Conservation (phyloP, 108 stramenopile genomes). For the Ochromonas danica region DNA sequence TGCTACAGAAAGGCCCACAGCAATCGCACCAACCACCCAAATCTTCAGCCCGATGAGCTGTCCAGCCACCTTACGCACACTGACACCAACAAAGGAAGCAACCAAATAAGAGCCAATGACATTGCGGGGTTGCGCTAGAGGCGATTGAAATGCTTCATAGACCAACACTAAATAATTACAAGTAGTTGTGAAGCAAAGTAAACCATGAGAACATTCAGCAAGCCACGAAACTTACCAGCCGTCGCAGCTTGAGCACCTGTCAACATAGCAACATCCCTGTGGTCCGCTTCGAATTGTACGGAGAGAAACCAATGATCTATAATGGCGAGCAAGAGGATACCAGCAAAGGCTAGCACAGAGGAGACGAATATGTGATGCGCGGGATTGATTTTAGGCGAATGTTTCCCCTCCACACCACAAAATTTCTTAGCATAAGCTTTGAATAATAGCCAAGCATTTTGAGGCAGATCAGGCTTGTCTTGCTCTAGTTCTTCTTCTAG, state of each 20-base stretch:
- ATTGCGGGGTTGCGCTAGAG: neutral
- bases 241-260: neutral
- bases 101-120: neutral
- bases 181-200: too few relatives aligned
- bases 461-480: too few relatives aligned
- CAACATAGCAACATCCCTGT: neutral
- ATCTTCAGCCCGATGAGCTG: neutral
- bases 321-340: neutral
- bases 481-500: too few relatives aligned
- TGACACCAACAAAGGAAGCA: neutral
- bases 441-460: too few relatives aligned
- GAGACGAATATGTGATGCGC: neutral
- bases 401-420: too few relatives aligned
- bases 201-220: too few relatives aligned
- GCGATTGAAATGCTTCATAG: neutral
- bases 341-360: neutral
- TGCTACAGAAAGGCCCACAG: neutral
- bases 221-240: too few relatives aligned
- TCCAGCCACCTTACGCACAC: neutral
- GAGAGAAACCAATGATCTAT: neutral
- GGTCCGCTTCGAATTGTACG: neutral
- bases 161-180: too few relatives aligned
- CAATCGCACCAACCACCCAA: neutral
- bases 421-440: too few relatives aligned
- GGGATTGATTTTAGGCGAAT: too few relatives aligned